Evolutionary conservation across 345 rosid genomes (phyloP).

Genomic region (Dipteronia dyeriana): DNA sequence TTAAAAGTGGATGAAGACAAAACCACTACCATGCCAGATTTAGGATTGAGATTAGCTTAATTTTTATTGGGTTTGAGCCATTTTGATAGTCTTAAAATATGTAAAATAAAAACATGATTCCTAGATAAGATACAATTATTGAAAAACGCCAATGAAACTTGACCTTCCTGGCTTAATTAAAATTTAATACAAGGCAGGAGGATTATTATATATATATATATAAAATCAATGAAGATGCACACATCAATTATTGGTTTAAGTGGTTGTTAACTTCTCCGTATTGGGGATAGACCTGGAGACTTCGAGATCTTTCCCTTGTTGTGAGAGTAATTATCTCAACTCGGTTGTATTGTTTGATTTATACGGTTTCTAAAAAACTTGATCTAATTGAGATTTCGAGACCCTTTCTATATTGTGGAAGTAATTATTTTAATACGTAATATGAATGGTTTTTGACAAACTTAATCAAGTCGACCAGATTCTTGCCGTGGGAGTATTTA

Average conservation of each 20-base stretch:
- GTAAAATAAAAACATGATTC: neutral
- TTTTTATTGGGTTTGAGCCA: neutral
- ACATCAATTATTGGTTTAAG: neutral
- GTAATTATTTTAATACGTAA: too few relatives aligned
- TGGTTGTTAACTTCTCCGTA: neutral
- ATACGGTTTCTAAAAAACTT: too few relatives aligned
- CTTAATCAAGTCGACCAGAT: too few relatives aligned
- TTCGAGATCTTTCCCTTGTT: too few relatives aligned
- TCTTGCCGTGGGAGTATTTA: too few relatives aligned
- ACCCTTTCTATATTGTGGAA: too few relatives aligned
- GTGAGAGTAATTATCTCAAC: too few relatives aligned
- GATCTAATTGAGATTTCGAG: too few relatives aligned
- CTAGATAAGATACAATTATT: neutral
- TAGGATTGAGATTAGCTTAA: neutral
- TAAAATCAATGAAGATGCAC: neutral
- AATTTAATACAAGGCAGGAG: neutral
- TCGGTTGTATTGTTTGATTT: too few relatives aligned
- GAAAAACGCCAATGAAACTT: neutral
- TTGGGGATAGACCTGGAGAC: too few relatives aligned
- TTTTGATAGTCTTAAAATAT: neutral
- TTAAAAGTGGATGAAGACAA: neutral
- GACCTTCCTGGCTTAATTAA: neutral
- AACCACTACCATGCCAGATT: neutral
- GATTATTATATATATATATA: too few relatives aligned
- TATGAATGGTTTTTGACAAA: too few relatives aligned